Evolutionary conservation across 768 basidiomycete genomes (phyloP).

Genomic region (Cytidiella melzeri): DNA sequence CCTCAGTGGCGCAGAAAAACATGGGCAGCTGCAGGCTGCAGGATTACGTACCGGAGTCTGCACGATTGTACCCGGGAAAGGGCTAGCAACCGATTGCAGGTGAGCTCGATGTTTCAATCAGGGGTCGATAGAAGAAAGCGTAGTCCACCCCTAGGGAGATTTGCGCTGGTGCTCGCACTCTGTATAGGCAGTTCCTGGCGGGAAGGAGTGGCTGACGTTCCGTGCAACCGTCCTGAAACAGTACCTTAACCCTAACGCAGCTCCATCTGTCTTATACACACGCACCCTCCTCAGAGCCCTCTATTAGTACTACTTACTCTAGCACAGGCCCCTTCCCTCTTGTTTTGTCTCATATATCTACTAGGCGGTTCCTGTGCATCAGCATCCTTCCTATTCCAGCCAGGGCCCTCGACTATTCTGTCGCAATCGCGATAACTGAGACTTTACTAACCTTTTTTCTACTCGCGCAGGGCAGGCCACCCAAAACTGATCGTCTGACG

Average conservation of each 20-base stretch:
- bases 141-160: slow-evolving; percentile 7
- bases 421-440: background rate
- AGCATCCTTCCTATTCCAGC: background rate
- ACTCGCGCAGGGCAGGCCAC: background rate
- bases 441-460: background rate
- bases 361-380: background rate
- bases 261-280: slow-evolving; percentile 1
- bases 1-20: too few relatives aligned
- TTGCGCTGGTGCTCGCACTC: too few relatives aligned
- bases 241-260: background rate
- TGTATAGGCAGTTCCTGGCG: too few relatives aligned
- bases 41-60: slow-evolving; percentile 10
- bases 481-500: too few relatives aligned
- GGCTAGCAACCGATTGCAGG: slow-evolving; percentile 9
- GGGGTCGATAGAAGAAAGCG: slow-evolving; percentile 8
- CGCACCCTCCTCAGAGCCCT: slow-evolving; percentile 4
- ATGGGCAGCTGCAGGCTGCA: too few relatives aligned
- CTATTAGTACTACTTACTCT: too few relatives aligned
- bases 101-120: slow-evolving; percentile 11
- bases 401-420: background rate
- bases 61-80: slow-evolving; percentile 10
- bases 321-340: background rate
- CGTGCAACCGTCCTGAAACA: slow-evolving; percentile 9
- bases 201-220: slow-evolving; percentile 4
- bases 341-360: too few relatives aligned